Evolutionary conservation across 306 rosid species (phyloP).

Genomic region (Prunus mongolica): DNA sequence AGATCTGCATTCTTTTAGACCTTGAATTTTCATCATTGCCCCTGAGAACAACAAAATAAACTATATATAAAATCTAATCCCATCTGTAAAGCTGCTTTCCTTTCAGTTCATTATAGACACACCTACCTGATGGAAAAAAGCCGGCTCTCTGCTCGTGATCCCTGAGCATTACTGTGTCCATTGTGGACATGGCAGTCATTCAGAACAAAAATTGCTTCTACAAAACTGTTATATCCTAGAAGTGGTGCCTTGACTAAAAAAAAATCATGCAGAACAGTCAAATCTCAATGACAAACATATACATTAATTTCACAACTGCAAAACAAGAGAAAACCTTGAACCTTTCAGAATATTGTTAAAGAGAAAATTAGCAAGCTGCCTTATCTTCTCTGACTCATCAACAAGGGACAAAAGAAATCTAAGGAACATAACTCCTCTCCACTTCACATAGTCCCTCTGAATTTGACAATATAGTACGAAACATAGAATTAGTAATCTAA

Average conservation of each 20-base stretch:
- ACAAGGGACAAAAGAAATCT: constrained; percentile 94
- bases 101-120: constrained; percentile 13
- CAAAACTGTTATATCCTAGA: constrained; percentile 84
- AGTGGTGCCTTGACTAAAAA: constrained; percentile 86
- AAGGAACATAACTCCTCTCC: constrained; percentile 95
- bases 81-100: constrained; percentile 13
- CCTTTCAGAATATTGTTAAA: constrained; percentile 93
- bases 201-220: constrained; percentile 85
- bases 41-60: constrained; percentile 35
- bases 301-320: constrained; percentile 18
- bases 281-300: constrained; percentile 3
- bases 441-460: constrained; percentile 94
- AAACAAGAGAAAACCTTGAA: constrained; percentile 22
- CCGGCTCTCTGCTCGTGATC: constrained; percentile 51
- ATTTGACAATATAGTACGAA: constrained; percentile 20
- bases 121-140: constrained; percentile 76
- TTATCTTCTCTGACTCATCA: constrained; percentile 89
- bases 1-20: constrained; percentile 81
- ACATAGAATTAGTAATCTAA: background rate
- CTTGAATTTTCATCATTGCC: constrained; percentile 77
- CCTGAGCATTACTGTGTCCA: constrained; percentile 56
- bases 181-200: constrained; percentile 68
- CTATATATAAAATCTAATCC: constrained; percentile 3
- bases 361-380: constrained; percentile 68
- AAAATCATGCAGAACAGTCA: constrained; percentile 19